Base-by-base conservation (phyloP, 306 rosid genomes). In the Notholithocarpus densiflorus region DNA sequence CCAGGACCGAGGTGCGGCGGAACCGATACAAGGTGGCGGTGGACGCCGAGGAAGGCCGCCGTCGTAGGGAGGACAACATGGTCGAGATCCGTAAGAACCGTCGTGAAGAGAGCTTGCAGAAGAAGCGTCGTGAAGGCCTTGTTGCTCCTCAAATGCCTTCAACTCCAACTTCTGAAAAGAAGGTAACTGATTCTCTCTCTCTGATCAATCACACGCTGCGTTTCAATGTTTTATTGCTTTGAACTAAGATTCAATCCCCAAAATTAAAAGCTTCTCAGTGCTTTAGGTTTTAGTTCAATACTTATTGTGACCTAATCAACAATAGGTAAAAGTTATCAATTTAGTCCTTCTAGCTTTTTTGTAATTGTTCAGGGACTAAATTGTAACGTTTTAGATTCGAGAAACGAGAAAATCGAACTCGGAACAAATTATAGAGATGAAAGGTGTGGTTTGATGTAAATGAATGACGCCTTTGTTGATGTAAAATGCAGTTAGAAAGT, bases 71-170 rank as follows among this genome's bases (percentile, higher is more conserved):
- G 84, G 99, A 96, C 82, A 89, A 91, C 48, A 89, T 96, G 97
- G 98, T 96, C 6, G 99, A 96, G 99, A 96, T 96, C 94, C 91
- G 99, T n/a, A 96, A 92, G 94, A 96, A 81, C 74, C 94, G 96
- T 1, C 80, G 99, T 8, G 99, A 96, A 75, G 99, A 96, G 86
- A 96, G 98, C 79, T 85, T 96, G 82, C 90, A 80, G 85, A 96
- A 96, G 94, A 93, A 96, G 88, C 89, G 99, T 45, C 96, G 99
- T 3, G 99, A 96, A 80, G 99, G 98, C 8, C 88, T 93, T 92
- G 26, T 94, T 89, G 86, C 97, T 87, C 52, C 68, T 77, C 71
- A 71, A 80, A 17, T 31, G 71, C 85, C 60, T 53, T 80, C 53
- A 79, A 84, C 56, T 73, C 91, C 82, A 5, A 81, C 70, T 2